Percentiles rank a stretch among this genome's conserved stretches.
Conservation (phyloP, 176 grass and related monocot species). For the Aegilops tauschii region DNA sequence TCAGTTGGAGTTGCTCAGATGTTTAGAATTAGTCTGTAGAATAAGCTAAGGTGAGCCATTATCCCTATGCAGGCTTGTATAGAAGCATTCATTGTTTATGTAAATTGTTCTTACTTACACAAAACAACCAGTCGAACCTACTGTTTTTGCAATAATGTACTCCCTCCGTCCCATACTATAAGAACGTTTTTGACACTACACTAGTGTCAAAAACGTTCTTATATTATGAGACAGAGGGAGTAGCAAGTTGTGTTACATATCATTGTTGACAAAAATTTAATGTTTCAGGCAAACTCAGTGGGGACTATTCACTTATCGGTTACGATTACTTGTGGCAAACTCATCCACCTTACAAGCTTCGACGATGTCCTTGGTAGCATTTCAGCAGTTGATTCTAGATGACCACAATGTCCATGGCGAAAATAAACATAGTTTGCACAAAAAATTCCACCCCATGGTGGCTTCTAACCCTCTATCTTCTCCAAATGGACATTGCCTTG, state of each 20-base stretch:
- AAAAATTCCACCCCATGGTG: slow-evolving; percentile 44
- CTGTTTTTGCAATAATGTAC: background rate
- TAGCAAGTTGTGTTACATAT: background rate
- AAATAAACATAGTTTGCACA: slow-evolving; percentile 44
- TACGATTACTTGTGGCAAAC: slow-evolving; percentile 64
- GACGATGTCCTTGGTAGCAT: slow-evolving; percentile 45
- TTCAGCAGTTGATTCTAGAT: slow-evolving; percentile 57
- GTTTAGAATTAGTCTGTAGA: background rate
- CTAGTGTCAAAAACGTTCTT: no score
- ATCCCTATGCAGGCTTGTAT: background rate
- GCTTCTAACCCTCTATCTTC: slow-evolving; percentile 46
- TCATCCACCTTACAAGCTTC: slow-evolving; percentile 69
- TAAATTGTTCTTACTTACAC: slow-evolving; percentile 13
- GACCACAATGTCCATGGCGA: slow-evolving; percentile 38
- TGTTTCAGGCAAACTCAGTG: slow-evolving; percentile 74
- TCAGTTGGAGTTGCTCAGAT: slow-evolving; percentile 10
- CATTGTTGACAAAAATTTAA: slow-evolving; percentile 10
- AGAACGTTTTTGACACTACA: no score
- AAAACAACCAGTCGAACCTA: background rate
- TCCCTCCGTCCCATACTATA: no score
- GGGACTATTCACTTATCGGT: slow-evolving; percentile 50
- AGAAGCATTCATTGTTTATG: slow-evolving; percentile 19
- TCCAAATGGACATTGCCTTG: slow-evolving; percentile 52
- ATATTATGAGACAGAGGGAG: no score
- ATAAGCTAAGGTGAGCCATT: background rate